Percentiles rank a stretch among this genome's conserved stretches.
phyloP scores from a whole-genome alignment of 2,329 filamentous ascomycete species.

The Colletotrichum navitas region DNA sequence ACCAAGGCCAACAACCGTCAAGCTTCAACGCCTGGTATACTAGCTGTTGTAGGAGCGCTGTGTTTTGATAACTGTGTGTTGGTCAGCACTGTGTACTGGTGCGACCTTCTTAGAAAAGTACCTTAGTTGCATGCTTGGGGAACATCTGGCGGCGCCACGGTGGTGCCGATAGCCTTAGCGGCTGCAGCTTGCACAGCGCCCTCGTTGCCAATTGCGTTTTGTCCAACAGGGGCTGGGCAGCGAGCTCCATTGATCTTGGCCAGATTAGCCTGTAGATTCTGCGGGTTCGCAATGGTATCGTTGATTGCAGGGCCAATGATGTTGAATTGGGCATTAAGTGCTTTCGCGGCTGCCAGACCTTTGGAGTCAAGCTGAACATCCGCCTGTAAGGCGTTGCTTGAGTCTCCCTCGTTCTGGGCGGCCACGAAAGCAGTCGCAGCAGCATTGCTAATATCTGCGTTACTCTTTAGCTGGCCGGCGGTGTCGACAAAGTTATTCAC shows the following conservation, averaged over 20 bases:
- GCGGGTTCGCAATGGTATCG: background rate
- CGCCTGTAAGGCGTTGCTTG: background rate
- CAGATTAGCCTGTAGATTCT: constrained; percentile 1
- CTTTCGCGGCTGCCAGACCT: background rate
- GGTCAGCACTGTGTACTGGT: no score
- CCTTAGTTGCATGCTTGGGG: background rate
- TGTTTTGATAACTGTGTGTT: no score
- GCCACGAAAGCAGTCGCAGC: background rate
- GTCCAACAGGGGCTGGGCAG: constrained; percentile 3
- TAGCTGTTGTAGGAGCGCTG: no score
- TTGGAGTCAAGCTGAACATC: constrained; percentile 2
- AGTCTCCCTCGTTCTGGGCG: constrained; percentile 1
- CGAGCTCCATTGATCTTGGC: constrained; percentile 3
- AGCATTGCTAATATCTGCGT: background rate
- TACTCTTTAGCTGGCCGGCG: background rate
- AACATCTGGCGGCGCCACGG: background rate
- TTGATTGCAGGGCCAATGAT: constrained; percentile 1
- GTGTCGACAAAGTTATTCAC: constrained; percentile 4
- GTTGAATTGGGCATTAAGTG: background rate
- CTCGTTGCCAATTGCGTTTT: background rate
- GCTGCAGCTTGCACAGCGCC: background rate
- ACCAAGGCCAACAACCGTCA: no score
- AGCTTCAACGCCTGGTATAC: no score
- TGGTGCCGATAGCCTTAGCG: background rate
- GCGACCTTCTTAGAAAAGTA: no score